Conservation (phyloP, 2,329 filamentous ascomycete species). For the Mycosphaerella arachidis region DNA sequence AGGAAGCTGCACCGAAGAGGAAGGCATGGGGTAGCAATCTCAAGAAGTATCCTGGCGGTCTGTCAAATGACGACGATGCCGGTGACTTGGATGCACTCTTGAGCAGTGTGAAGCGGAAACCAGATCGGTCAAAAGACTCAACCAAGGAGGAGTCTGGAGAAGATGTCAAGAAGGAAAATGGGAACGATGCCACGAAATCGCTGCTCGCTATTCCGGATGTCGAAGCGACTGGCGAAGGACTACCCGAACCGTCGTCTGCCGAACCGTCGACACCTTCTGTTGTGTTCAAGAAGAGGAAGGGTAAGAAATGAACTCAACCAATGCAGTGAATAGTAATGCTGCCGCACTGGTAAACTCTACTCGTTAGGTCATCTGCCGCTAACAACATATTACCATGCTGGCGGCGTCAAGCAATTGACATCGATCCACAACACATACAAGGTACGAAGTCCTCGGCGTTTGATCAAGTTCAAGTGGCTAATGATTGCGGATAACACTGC, state of each 20-base stretch:
- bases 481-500: background rate
- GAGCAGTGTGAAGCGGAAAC: conserved; percentile 30
- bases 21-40: conserved; percentile 45
- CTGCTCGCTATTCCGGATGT: conserved; percentile 23
- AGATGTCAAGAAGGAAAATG: conserved; percentile 28
- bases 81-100: conserved; percentile 60
- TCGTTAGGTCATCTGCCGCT: background rate
- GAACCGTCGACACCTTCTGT: conserved; percentile 46
- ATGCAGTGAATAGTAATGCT: background rate
- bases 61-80: conserved; percentile 46
- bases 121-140: conserved; percentile 19
- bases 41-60: conserved; percentile 42
- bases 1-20: conserved; percentile 38
- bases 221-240: background rate
- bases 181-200: conserved; percentile 29
- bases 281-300: conserved; percentile 75
- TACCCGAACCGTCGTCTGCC: conserved; percentile 23
- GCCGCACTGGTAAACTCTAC: background rate
- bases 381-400: background rate
- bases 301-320: conserved; percentile 29
- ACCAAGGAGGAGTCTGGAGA: conserved; percentile 29
- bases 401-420: background rate
- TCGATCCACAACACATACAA: background rate
- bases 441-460: background rate
- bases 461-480: no score